Evolutionary conservation across 352 stramenopile species (phyloP).

Genomic region (Phytophthora vignae): DNA sequence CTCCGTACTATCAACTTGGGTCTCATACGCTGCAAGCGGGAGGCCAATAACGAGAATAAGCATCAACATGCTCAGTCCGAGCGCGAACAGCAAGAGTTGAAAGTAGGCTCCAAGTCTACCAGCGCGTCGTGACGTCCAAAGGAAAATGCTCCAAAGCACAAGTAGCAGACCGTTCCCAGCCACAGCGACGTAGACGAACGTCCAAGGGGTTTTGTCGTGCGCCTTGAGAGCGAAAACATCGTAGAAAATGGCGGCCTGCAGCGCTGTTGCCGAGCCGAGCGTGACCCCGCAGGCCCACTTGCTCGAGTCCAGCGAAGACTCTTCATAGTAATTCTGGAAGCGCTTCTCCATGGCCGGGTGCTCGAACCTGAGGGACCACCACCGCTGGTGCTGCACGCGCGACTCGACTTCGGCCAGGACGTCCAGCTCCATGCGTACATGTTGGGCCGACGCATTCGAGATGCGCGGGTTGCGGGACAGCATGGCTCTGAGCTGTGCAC

Average conservation of each 20-base stretch:
- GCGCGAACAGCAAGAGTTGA: conserved; percentile 41
- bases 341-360: conserved; percentile 52
- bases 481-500: neutral
- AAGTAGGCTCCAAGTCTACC: conserved; percentile 38
- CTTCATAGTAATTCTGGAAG: conserved; percentile 73
- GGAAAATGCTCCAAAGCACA: conserved; percentile 30
- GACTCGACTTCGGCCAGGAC: conserved; percentile 53
- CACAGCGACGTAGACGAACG: conserved; percentile 35
- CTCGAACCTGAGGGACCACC: conserved; percentile 61
- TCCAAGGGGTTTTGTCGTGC: conserved; percentile 35
- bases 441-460: conserved; percentile 57
- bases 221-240: conserved; percentile 27
- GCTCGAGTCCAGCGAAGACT: conserved; percentile 49
- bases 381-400: conserved; percentile 37
- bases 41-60: conserved; percentile 53
- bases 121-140: conserved; percentile 34
- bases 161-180: conserved; percentile 20
- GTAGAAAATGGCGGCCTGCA: conserved; percentile 51
- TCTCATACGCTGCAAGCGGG: conserved; percentile 36
- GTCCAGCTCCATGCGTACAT: conserved; percentile 59
- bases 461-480: conserved; percentile 32
- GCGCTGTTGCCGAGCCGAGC: conserved; percentile 40
- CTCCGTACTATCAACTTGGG: neutral
- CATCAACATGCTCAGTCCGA: conserved; percentile 40
- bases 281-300: conserved; percentile 43